Conservation (phyloP, 257 asterid genomes). For the Cordia subcordata region DNA sequence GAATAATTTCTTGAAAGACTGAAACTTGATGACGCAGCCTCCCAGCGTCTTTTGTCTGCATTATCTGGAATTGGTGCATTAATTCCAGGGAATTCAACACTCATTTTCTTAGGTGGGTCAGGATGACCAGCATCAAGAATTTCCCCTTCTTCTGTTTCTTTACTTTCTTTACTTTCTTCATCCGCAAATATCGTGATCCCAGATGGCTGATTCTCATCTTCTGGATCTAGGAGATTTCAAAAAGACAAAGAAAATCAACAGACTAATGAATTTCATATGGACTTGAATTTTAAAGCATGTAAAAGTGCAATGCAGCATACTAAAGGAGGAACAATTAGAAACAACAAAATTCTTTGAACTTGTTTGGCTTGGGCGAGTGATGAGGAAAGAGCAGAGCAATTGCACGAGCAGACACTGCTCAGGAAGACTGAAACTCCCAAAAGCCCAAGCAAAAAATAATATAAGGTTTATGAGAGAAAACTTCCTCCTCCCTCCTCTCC, state of each 20-base stretch:
- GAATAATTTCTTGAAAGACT: constrained; percentile 32
- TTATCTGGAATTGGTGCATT: constrained; percentile 89
- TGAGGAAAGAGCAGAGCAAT: no score
- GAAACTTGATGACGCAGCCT: constrained; percentile 31
- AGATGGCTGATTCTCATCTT: constrained; percentile 71
- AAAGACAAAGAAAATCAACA: background rate
- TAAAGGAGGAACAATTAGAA: background rate
- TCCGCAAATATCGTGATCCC: constrained; percentile 91
- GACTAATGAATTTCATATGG: background rate
- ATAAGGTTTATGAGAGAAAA: no score
- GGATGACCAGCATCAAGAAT: constrained; percentile 37
- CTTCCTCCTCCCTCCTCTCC: background rate
- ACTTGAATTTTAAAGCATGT: background rate
- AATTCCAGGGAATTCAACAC: constrained; percentile 81
- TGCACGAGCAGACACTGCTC: no score
- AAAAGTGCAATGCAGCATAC: background rate
- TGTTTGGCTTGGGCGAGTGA: no score
- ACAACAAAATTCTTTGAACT: constrained; percentile 1
- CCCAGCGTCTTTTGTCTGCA: constrained; percentile 77
- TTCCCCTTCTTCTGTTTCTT: constrained; percentile 71
- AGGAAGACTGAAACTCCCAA: no score
- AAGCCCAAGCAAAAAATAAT: no score
- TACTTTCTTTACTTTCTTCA: constrained; percentile 37
- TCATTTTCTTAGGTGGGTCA: constrained; percentile 49
- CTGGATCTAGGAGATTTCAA: constrained; percentile 33